A percentile compares a stretch with the other conserved stretches of the same genome.
Conservation (phyloP, 768 basidiomycete species). For the Suillus subaureus region DNA sequence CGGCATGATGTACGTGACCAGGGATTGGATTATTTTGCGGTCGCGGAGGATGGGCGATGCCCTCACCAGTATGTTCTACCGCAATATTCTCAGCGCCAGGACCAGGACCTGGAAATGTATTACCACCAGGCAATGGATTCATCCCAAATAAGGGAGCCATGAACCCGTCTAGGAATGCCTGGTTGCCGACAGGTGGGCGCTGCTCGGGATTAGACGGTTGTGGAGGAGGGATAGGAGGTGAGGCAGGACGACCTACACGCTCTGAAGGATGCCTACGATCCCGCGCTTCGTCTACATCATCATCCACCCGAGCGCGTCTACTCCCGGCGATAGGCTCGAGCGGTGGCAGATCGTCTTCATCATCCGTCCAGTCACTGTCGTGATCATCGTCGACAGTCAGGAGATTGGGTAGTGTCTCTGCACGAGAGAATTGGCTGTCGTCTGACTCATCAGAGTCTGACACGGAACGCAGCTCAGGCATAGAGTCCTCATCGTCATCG, state of each 20-base stretch:
- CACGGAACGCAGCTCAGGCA: constrained; percentile 45
- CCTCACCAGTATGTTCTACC: constrained; percentile 34
- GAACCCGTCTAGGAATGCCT: constrained; percentile 17
- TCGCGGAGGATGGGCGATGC: constrained; percentile 17
- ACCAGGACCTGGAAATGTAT: not conserved
- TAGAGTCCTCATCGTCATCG: constrained; percentile 39
- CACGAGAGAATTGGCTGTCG: constrained; percentile 30
- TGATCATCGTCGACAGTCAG: constrained; percentile 36
- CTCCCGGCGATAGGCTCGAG: constrained; percentile 36
- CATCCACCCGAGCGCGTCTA: constrained; percentile 60
- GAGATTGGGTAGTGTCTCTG: constrained; percentile 28
- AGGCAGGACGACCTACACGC: constrained; percentile 41
- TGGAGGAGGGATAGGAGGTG: constrained; percentile 22
- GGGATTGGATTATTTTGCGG: constrained; percentile 25
- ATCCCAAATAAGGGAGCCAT: constrained; percentile 31
- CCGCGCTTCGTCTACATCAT: constrained; percentile 61
- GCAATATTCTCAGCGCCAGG: constrained; percentile 19
- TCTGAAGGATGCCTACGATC: constrained; percentile 69
- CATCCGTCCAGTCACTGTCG: constrained; percentile 31
- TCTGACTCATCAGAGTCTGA: constrained; percentile 41
- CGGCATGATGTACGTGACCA: constrained; percentile 23
- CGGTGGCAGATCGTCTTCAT: constrained; percentile 32
- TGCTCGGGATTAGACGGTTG: constrained; percentile 27
- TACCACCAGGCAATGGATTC: constrained; percentile 12
- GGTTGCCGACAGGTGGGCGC: constrained; percentile 11